Evolutionary conservation across 768 basidiomycete genomes (phyloP), one percentile per base, ranked within the genome.

Genomic region (Boletus pseudopeckii): DNA sequence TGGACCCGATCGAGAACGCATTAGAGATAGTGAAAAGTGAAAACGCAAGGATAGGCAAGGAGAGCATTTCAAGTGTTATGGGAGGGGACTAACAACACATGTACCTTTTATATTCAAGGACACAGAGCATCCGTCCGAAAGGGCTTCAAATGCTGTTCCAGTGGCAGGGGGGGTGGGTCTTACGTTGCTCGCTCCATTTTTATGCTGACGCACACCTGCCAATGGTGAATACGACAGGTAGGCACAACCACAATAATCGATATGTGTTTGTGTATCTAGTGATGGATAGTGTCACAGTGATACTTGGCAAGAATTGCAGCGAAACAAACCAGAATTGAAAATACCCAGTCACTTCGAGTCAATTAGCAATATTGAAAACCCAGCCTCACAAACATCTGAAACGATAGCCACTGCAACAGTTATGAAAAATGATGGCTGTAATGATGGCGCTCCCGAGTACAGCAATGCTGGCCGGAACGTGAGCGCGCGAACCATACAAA

Each of bases 101-200:
- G 30, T 11, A 32, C 28, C 8, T 41, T 61, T 57, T 63, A 64
- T 66, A 62, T 24, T 7, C 3, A 4, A 18, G 3, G 4, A 36
- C 10, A 26, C 9, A 1, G 9, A 18, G 7, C 14, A 39, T 46
- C 14, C n/a, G 30, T 32, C 15, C 8, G 24, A 11, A 14, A 24
- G 26, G 20, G 9, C 26, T 13, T 2, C 10, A 15, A 9, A 17
- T 34, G 39, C 26, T 46, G 38, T 56, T 22, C 15, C 20, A 2
- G 18, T 45, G 43, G 9, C 20, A 38, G 34, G 20, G 13, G 22
- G 17, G 15, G 11, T 13, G 1, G 15, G 32, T 18, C 24, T 22
- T 39, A 1, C 18, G 36, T 30, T 13, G 26, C 50, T 17, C 13
- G n/a, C 3, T 24, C 15, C n/a, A 45, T 43, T 48, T 30, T 37